These are phyloP conservation scores for Nevesoporus exiguus DNA, from an alignment of 768 basidiomycete species.

Conservation along the genomic window DNA sequence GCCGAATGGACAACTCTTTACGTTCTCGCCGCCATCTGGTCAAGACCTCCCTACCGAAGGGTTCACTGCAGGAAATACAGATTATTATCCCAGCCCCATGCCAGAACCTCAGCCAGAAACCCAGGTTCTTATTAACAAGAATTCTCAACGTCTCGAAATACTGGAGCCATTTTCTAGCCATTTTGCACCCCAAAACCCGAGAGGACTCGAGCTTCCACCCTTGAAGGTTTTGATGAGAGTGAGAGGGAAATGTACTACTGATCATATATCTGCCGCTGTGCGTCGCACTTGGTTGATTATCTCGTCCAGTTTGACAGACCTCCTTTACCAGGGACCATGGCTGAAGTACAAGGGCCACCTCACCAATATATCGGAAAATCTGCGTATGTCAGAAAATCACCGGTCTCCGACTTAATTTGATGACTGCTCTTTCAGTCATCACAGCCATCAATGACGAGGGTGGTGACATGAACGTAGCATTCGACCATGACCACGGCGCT, in stretches of 20 bases:
- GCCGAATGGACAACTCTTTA: conserved; percentile 75
- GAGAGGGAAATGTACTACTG: conserved; percentile 98
- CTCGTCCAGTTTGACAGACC: conserved; percentile 1
- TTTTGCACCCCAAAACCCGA: conserved; percentile 51
- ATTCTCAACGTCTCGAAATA: conserved; percentile 82
- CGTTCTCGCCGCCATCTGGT: conserved; percentile 80
- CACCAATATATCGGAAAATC: conserved; percentile 94
- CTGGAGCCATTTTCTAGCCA: conserved; percentile 82
- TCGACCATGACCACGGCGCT: conserved; percentile 61
- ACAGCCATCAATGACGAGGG: conserved; percentile 95
- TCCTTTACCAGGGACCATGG: conserved; percentile 77
- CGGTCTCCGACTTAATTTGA: background rate
- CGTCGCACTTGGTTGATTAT: conserved; percentile 23
- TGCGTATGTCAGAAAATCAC: conserved; percentile 50
- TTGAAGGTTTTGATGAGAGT: conserved; percentile 88
- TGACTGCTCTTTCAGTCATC: conserved; percentile 56
- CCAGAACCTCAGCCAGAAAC: conserved; percentile 77
- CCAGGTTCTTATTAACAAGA: conserved; percentile 69
- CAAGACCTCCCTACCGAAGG: conserved; percentile 80
- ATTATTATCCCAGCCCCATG: conserved; percentile 72
- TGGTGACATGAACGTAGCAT: conserved; percentile 88
- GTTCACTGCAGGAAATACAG: conserved; percentile 69
- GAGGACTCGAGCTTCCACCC: conserved; percentile 71
- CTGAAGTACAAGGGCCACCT: conserved; percentile 98
- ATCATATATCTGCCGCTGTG: conserved; percentile 96